phyloP scores from a whole-genome alignment of 345 rosid genomes.

The Corymbia maculata region DNA sequence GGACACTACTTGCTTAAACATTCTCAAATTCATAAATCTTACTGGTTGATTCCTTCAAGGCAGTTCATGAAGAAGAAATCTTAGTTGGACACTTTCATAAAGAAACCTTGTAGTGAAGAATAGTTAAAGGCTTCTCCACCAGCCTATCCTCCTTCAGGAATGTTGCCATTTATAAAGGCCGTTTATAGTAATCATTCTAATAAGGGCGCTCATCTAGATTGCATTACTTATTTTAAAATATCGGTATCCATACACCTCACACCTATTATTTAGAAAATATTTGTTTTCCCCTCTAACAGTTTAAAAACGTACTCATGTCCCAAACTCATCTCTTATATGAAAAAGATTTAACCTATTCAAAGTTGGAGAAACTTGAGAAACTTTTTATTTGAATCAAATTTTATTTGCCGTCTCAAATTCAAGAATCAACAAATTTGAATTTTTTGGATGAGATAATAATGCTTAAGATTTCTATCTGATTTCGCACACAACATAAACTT shows the following conservation, averaged over 20 bases:
- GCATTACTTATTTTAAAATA: too few relatives aligned
- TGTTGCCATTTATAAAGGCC: too few relatives aligned
- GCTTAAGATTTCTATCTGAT: not conserved
- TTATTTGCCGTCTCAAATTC: not conserved
- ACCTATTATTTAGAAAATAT: too few relatives aligned
- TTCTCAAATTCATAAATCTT: not conserved
- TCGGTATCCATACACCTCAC: too few relatives aligned
- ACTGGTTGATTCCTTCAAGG: not conserved
- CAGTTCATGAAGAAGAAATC: not conserved
- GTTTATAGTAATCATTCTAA: too few relatives aligned
- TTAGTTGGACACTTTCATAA: not conserved
- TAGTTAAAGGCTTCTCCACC: too few relatives aligned
- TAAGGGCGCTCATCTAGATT: too few relatives aligned
- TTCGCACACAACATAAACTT: not conserved
- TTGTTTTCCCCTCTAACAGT: too few relatives aligned
- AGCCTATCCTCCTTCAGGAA: too few relatives aligned
- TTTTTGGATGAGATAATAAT: not conserved
- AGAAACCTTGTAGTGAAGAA: too few relatives aligned
- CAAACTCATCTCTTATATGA: not conserved
- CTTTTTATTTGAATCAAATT: not conserved
- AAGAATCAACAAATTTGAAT: not conserved
- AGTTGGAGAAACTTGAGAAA: not conserved
- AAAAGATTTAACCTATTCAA: not conserved
- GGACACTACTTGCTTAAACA: not conserved
- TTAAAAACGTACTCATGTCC: too few relatives aligned